phyloP scores from a whole-genome alignment of 2,329 filamentous ascomycete species.

The Alternaria gaisen region DNA sequence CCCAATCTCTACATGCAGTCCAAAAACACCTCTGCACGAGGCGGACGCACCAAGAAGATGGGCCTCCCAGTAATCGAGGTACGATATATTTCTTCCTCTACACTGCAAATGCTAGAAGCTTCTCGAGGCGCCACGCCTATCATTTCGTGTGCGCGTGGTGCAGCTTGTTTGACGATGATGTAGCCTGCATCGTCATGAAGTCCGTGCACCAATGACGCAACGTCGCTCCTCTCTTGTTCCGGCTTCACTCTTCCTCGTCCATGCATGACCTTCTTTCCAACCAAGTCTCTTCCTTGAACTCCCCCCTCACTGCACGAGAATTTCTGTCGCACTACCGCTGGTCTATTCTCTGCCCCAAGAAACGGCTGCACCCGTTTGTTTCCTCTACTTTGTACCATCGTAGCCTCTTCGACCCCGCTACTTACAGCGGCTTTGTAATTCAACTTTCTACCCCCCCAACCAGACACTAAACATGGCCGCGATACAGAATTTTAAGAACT shows the following conservation, averaged over 20 bases:
- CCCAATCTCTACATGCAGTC: slow-evolving; percentile 28
- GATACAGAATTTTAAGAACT: slow-evolving; percentile 97
- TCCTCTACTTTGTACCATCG: slow-evolving; percentile 11
- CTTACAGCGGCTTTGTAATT: slow-evolving; percentile 25
- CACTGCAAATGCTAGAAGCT: slow-evolving; percentile 1
- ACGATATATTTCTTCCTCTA: slow-evolving; percentile 18
- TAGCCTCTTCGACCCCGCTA: slow-evolving; percentile 31
- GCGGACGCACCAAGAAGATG: slow-evolving; percentile 31
- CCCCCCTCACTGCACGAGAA: slow-evolving; percentile 17
- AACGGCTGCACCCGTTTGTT: slow-evolving; percentile 28
- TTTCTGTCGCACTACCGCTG: slow-evolving; percentile 25
- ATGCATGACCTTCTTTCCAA: slow-evolving; percentile 36
- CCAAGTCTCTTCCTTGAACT: slow-evolving; percentile 23
- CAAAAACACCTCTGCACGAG: slow-evolving; percentile 22
- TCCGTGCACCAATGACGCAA: slow-evolving; percentile 17
- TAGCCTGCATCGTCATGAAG: slow-evolving; percentile 38
- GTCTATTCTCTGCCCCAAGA: slow-evolving; percentile 19
- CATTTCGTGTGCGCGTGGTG: slow-evolving; percentile 21
- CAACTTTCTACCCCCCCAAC: not conserved
- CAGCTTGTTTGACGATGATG: slow-evolving; percentile 35
- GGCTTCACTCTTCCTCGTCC: slow-evolving; percentile 21
- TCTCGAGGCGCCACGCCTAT: slow-evolving; percentile 13
- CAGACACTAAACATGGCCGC: slow-evolving; percentile 63
- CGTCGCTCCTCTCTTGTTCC: slow-evolving; percentile 36
- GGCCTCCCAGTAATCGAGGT: slow-evolving; percentile 48